Base-by-base conservation (phyloP, 73 alveolate species). In the Paramecium sexaurelia region DNA sequence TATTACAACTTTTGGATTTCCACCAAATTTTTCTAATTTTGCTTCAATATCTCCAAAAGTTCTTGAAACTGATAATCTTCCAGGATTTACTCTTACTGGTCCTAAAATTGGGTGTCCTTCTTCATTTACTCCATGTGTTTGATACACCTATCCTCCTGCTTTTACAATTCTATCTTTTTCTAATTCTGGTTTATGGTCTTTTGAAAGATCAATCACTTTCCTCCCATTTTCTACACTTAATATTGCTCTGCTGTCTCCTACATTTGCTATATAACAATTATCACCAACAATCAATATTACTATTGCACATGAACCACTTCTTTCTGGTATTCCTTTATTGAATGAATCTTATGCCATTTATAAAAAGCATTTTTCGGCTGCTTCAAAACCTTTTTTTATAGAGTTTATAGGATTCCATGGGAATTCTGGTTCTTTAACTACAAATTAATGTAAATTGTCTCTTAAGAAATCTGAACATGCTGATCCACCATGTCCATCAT, bases 401-500 rank as follows among this genome's bases (percentile, higher is more conserved):
- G 99, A 99, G 75, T 95, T 98, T 37, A 92, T 96, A 17, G 99
- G 98, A 90, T 98, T 95, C 68, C 85, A 55, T 29, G 99, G 99
- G 71, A 97, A 98, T 57, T 95, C 85, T 36, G 92, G 95, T 41
- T 97, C 98, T 57, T 92, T 95, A 82, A 96, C 95, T 2, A 98
- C 98, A 73, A 96, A 96, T 85, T 93, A 94, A 75, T 97, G 98
- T 20, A 98, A 87, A 71, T 98, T 95, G 89, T 98, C 99, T 93
- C 99, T 95, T 39, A 98, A 86, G 91, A 95, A 98, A 84, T 98
- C 99, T 43, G 99, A 99, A 91, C 99, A 98, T 24, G 98, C 97
- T 73, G 97, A 93, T 51, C 99, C 99, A 20, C 99, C 99, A 97
- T 98, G 99, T 5, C 99, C 99, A 98, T 98, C 99, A 93, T 96